These are phyloP conservation scores for Glycine latifolia DNA, from an alignment of 306 rosid genomes.

Conservation along the genomic window DNA sequence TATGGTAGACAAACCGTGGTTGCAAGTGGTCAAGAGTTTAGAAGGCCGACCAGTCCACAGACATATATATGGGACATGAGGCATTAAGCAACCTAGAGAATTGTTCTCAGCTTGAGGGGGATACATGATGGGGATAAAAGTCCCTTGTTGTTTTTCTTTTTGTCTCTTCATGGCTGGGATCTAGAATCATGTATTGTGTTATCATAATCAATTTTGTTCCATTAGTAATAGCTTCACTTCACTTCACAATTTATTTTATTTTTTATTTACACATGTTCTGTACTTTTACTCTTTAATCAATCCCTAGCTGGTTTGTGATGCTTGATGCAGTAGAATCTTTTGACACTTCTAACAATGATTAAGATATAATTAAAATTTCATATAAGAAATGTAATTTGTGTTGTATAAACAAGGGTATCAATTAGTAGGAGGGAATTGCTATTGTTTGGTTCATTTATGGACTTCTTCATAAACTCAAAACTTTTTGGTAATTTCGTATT, in stretches of 20 bases:
- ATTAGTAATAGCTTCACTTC: conserved; percentile 52
- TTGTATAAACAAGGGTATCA: neutral
- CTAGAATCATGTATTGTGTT: conserved; percentile 65
- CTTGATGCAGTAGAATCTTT: neutral
- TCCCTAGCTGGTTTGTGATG: neutral
- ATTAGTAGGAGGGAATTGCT: neutral
- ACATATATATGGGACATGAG: conserved; percentile 83
- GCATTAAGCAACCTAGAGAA: conserved; percentile 38
- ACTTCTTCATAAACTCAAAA: neutral
- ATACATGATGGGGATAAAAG: conserved; percentile 43
- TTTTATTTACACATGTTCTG: conserved; percentile 34
- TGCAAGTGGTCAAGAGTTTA: conserved; percentile 78
- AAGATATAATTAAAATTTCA: neutral
- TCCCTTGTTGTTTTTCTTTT: conserved; percentile 39
- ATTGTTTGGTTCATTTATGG: neutral
- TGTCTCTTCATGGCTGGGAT: conserved; percentile 51
- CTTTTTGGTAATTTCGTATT: neutral
- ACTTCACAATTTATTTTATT: conserved; percentile 45
- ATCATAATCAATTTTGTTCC: conserved; percentile 56
- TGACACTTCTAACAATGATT: neutral
- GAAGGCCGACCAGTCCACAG: conserved; percentile 87
- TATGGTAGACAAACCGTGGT: conserved; percentile 90
- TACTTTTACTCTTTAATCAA: neutral
- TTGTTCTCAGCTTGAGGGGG: conserved; percentile 58
- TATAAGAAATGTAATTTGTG: neutral